These are phyloP conservation scores for Rhizopogon vesiculosus DNA, from an alignment of 768 basidiomycete species.

Conservation along the genomic window DNA sequence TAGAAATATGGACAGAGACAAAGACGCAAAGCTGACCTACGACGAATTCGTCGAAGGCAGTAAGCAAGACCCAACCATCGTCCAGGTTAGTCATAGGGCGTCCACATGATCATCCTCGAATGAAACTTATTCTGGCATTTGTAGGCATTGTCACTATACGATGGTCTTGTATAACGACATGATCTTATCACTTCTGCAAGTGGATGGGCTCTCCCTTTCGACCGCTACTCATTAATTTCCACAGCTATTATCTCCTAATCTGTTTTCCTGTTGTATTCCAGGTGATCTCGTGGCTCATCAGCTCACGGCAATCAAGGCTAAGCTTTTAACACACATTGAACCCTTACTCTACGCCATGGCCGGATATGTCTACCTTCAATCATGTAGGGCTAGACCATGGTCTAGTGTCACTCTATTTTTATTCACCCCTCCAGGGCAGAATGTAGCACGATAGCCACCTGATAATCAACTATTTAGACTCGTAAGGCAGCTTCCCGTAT, in stretches of 20 bases:
- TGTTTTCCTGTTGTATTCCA: conserved; percentile 5
- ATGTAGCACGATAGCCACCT: conserved; percentile 5
- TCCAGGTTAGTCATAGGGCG: conserved; percentile 60
- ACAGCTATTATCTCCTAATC: conserved; percentile 25
- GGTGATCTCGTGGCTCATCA: background rate
- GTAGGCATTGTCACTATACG: conserved; percentile 91
- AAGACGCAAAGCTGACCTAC: conserved; percentile 88
- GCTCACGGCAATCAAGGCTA: conserved; percentile 1
- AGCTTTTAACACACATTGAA: conserved; percentile 1
- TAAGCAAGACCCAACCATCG: conserved; percentile 98
- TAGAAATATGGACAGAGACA: conserved; percentile 93
- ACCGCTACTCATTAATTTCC: conserved; percentile 7
- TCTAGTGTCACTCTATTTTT: conserved; percentile 16
- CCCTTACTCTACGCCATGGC: conserved; percentile 11
- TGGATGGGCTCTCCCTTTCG: background rate
- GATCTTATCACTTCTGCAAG: conserved; percentile 1
- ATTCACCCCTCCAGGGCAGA: conserved; percentile 1
- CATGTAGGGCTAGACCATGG: conserved; percentile 20
- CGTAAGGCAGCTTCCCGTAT: conserved; percentile 58
- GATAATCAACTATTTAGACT: conserved; percentile 16
- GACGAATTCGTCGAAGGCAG: conserved; percentile 98
- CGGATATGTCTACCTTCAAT: conserved; percentile 19
- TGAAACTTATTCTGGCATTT: conserved; percentile 6
- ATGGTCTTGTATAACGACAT: conserved; percentile 76
- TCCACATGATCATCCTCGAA: conserved; percentile 5